Base-by-base conservation (phyloP, 768 basidiomycete genomes). In the Leccinum uliginosum region DNA sequence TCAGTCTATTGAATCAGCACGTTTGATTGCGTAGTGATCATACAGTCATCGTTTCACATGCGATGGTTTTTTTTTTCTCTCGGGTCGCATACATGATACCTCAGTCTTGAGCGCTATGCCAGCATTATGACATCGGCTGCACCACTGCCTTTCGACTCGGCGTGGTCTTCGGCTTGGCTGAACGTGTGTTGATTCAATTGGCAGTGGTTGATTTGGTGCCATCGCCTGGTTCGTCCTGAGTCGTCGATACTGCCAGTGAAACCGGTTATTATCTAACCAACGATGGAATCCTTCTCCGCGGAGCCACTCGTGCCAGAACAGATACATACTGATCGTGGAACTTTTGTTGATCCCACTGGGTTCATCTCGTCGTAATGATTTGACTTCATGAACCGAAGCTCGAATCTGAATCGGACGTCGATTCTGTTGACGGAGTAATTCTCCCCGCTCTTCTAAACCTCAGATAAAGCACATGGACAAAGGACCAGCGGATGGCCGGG, bases 11-110 rank as follows among this genome's bases (percentile, higher is more conserved):
- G n/a, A 29, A 1, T 29, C 29, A 29, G 10, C 35, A 60, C 63
- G 53, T 63, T 63, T 27, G 65, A 66, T 49, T 60, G 61, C 40
- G 65, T 45, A 9, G 11, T 21, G 12, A 53, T 67, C 43, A 64
- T 67, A 40, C 48, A 64, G 24, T 58, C 3, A 9, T 56, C 17
- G 50, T 66, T 47, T 23, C 54, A 4, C 23, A 30, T 5, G 27
- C 52, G 8, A 47, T 40, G 38, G 3, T 14, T 40, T 59, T 40
- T 59, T 0, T 21, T 43, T 17, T 57, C 57, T 15, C 14, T 24
- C 0, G n/a, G 15, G 5, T 53, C 48, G 14, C 54, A 55, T 26
- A 26, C 54, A 55, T n/a, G n/a, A n/a, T 14, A 53, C 47, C 10
- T 15, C 54, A 40, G 11, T 46, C 19, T 15, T 60, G 9, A 1